Conservation (phyloP, 2,329 filamentous ascomycete species). For the Sporothrix brasiliensis region DNA sequence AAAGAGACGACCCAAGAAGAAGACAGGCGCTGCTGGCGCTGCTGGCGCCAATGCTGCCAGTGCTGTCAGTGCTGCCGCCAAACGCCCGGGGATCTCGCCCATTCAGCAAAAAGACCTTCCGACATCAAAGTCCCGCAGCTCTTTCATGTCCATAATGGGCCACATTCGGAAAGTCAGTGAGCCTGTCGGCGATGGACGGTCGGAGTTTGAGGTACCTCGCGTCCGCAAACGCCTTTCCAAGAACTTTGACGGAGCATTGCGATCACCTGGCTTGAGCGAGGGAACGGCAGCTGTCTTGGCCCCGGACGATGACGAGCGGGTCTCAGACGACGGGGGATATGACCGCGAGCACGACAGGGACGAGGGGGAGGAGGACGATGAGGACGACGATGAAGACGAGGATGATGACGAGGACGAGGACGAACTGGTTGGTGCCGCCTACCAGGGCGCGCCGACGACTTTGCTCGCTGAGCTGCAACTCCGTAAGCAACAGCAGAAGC, state of each 20-base stretch:
- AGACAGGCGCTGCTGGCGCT: not conserved
- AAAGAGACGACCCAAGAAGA: conserved; percentile 52
- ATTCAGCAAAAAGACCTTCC: not conserved
- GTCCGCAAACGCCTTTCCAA: conserved; percentile 35
- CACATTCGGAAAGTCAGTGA: conserved; percentile 42
- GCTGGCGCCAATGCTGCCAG: not conserved
- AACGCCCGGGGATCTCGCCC: not conserved
- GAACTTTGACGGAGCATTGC: conserved; percentile 27
- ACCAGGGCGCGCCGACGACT: conserved; percentile 79
- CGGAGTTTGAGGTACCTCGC: conserved; percentile 31
- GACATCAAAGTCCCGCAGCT: conserved; percentile 43
- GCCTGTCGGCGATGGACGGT: conserved; percentile 30
- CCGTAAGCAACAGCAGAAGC: conserved; percentile 84
- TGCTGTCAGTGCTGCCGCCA: not conserved
- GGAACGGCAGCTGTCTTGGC: conserved; percentile 20
- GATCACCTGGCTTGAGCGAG: conserved; percentile 23
- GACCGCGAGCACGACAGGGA: conserved; percentile 46
- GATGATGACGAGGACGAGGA: conserved; percentile 52
- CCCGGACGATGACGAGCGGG: conserved; percentile 39
- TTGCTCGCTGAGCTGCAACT: conserved; percentile 89
- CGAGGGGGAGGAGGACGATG: conserved; percentile 47
- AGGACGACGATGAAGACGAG: conserved; percentile 46
- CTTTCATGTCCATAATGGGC: conserved; percentile 54
- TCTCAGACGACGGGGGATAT: conserved; percentile 44
- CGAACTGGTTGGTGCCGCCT: conserved; percentile 54